Base-by-base conservation (phyloP, 2,329 filamentous ascomycete species). In the Botrytis hyacinthi region DNA sequence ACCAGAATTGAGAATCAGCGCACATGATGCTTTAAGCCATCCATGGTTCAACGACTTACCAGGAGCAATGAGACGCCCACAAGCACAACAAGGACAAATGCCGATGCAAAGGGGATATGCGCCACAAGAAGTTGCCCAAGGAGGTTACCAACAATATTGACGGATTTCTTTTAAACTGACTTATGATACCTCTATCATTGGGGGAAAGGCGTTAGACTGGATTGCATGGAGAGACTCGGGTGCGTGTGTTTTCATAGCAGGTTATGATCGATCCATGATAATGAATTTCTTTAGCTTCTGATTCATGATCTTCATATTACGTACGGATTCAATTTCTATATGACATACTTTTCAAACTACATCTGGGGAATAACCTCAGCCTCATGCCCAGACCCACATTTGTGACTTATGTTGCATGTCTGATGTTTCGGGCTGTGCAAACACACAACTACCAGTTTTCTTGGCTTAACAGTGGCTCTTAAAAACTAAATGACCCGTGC, bases 1-100 rank as follows among this genome's bases (percentile, higher is more conserved):
- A 46, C 96, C 96, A 0, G 96, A 99, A 83, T 90, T 97, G 83
- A 90, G 96, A 72, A 93, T 97, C 80, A 95, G 92, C 78, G 96
- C 96, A 2, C 87, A 91, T 70, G 93, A 97, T 76, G 95, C 96
- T 5, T 86, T 98, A 59, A 88, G 92, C 78, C 96, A 99, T 82
- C 93, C 92, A 0, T 99, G 96, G 96, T 99, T 99, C 84, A 89
- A 87, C 76, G 93, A 95, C 78, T 82, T 94, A 22, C 69, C 61
- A 44, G 77, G 76, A 44, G 77, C 77, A 51, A 78, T 80, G 78
- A 75, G 76, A 76, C 48, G 54, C 16, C 76, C 76, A 51, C 59
- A 67, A 22, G 78, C 77, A 37, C 78, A 78, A 73, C 77, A 76
- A 42, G 73, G 70, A 51, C 76, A 76, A 37, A 74, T 75, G 44